These are phyloP conservation scores for Panellus pusillus DNA, from an alignment of 768 basidiomycete species.

Conservation along the genomic window DNA sequence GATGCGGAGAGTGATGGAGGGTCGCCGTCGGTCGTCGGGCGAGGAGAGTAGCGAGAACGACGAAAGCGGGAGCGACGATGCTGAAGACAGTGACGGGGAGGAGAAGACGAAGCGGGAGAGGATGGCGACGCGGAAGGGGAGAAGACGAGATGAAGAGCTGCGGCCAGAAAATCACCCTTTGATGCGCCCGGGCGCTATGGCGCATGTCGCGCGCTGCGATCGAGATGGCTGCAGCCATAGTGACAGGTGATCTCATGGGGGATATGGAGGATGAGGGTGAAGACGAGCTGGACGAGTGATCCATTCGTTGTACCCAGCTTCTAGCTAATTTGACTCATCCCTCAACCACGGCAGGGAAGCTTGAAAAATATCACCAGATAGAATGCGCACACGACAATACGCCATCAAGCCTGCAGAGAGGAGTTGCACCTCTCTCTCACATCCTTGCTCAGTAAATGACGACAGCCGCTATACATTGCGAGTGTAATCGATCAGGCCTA, in stretches of 20 bases:
- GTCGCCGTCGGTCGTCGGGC: constrained; percentile 29
- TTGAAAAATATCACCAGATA: too few species aligned
- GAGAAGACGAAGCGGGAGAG: constrained; percentile 33
- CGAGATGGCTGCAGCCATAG: constrained; percentile 64
- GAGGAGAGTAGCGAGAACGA: constrained; percentile 25
- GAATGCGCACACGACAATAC: too few species aligned
- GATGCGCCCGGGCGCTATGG: constrained; percentile 65
- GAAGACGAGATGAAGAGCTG: constrained; percentile 48
- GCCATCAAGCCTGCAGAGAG: too few species aligned
- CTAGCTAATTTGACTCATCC: too few species aligned
- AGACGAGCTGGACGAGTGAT: constrained; percentile 52
- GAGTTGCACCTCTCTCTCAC: too few species aligned
- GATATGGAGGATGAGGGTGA: constrained; percentile 44
- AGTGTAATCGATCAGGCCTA: too few species aligned
- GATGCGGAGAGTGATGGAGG: constrained; percentile 37
- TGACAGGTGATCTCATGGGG: constrained; percentile 52
- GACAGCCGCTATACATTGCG: too few species aligned
- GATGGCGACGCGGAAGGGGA: constrained; percentile 36
- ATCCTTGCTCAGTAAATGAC: too few species aligned
- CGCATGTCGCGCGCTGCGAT: constrained; percentile 68
- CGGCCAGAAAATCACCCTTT: constrained; percentile 63
- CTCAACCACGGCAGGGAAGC: too few species aligned
- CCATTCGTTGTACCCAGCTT: too few species aligned
- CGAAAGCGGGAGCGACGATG: constrained; percentile 29
- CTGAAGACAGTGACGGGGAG: constrained; percentile 31